Percentiles rank a stretch among this genome's conserved stretches.
Conservation (phyloP, 2,329 filamentous ascomycete species). For the Orbilia blumenaviensis region DNA sequence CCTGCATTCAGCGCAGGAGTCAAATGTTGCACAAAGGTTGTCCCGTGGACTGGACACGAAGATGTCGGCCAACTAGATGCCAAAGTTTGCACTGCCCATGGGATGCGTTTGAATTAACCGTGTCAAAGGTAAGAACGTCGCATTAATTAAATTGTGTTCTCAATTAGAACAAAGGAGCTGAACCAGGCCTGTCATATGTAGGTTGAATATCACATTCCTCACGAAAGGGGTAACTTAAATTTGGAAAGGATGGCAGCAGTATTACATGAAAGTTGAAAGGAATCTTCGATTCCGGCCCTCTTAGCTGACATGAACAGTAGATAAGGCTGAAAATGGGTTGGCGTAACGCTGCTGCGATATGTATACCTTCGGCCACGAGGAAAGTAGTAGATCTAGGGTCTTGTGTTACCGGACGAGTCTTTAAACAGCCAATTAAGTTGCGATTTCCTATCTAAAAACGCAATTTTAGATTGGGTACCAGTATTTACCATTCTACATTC, state of each 20-base stretch:
- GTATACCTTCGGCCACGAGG: constrained; percentile 3
- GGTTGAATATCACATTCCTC: neutral
- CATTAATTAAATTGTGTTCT: neutral
- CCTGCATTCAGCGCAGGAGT: too few relatives aligned
- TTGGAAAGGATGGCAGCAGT: neutral
- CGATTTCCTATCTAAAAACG: neutral
- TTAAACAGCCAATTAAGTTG: neutral
- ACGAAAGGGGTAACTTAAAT: neutral
- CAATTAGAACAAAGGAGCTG: neutral
- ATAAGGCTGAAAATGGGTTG: constrained; percentile 11
- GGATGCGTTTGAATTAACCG: neutral
- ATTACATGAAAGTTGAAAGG: neutral
- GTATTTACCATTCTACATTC: constrained; percentile 6
- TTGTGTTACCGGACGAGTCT: constrained; percentile 7
- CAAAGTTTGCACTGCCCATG: neutral
- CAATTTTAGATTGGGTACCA: neutral
- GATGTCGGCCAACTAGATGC: neutral
- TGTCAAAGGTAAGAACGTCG: neutral
- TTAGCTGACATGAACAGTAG: neutral
- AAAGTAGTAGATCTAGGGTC: neutral
- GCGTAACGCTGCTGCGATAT: neutral
- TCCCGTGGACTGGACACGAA: too few relatives aligned
- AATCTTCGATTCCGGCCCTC: neutral
- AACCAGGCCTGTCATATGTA: neutral
- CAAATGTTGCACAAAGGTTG: too few relatives aligned